Percentiles rank a stretch among this genome's conserved stretches.
These are phyloP conservation scores for Pythium utonaiense DNA, from an alignment of 352 stramenopile genomes.

Conservation along the genomic window DNA sequence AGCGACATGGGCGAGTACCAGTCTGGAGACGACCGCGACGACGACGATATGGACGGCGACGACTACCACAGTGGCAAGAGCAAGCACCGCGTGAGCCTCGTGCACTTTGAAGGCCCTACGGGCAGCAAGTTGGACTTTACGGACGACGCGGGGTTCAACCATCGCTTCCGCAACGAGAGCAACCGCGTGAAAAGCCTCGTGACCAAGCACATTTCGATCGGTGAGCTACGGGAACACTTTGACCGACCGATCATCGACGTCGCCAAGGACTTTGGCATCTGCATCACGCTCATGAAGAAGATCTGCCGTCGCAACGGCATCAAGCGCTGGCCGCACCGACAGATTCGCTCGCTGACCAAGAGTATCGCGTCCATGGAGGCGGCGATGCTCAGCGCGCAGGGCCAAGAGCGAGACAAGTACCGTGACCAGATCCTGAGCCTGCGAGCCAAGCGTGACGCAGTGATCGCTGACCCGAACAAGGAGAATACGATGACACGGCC, in stretches of 20 bases:
- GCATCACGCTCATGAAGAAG: slow-evolving; percentile 89
- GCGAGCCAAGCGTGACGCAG: slow-evolving; percentile 79
- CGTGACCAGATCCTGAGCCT: slow-evolving; percentile 81
- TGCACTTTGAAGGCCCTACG: slow-evolving; percentile 68
- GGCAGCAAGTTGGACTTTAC: slow-evolving; percentile 75
- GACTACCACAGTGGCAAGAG: slow-evolving; percentile 20
- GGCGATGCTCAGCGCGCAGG: slow-evolving; percentile 80
- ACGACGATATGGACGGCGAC: slow-evolving; percentile 41
- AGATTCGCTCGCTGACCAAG: slow-evolving; percentile 81
- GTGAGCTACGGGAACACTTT: slow-evolving; percentile 81
- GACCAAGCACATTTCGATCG: slow-evolving; percentile 87
- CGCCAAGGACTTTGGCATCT: slow-evolving; percentile 88
- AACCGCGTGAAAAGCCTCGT: slow-evolving; percentile 86
- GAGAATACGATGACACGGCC: slow-evolving; percentile 50
- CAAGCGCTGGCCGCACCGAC: slow-evolving; percentile 65
- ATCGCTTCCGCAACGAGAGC: slow-evolving; percentile 78
- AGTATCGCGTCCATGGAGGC: slow-evolving; percentile 88
- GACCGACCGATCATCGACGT: slow-evolving; percentile 86
- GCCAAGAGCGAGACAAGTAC: slow-evolving; percentile 80
- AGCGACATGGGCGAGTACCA: slow-evolving; percentile 35
- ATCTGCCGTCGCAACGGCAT: slow-evolving; percentile 68
- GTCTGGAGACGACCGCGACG: slow-evolving; percentile 26
- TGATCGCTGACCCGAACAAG: slow-evolving; percentile 87
- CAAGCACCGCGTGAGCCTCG: slow-evolving; percentile 59
- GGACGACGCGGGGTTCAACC: slow-evolving; percentile 69